Evolutionary conservation across 805 yeast genomes (phyloP), one percentile per base, ranked within the genome.

Genomic region (Myxozyma neotropica): DNA sequence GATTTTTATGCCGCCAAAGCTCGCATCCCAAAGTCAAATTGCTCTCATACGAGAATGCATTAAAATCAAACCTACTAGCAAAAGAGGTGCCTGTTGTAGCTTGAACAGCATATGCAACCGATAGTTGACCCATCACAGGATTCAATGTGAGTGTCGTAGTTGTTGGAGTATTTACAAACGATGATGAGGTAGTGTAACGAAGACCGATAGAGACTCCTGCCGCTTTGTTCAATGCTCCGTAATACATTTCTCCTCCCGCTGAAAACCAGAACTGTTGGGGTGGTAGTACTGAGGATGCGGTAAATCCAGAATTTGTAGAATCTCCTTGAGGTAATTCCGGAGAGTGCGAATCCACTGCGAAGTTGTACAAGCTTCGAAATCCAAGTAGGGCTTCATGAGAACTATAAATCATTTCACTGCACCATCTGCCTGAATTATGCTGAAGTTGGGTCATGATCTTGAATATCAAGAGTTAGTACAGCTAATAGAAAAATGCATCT

Each of bases 191-290:
- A 0, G 93, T 81, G 71, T 94, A 93, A 46, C 97, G 75, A 49
- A 90, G 72, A 0, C 96, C 93, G 1, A 95, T 83, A 0, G 96
- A 89, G 19, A 92, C 53, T 0, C 97, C 98, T 0, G 97, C 97
- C 59, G 93, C 86, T 81, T 89, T 86, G 47, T 88, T 86, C 46
- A 80, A 72, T 0, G 90, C 83, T 0, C 96, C 96, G 67, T 87
- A 88, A 93, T 96, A 94, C 3, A 90, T 64, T 74, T 94, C 99
- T 8, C 87, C 82, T 0, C 99, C 99, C 0, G 89, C 66, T 0
- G 91, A 84, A 0, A 84, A 80, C 45, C 83, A 83, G 13, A 94
- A 85, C 59, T 68, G 66, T 48, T 50, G 50, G 23, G 49, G 53
- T 1, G 27, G 46, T 17, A 39, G 19, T 19, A 40, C 21, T 4